phyloP scores from a whole-genome alignment of 768 basidiomycete genomes.

The Suillus discolor region DNA sequence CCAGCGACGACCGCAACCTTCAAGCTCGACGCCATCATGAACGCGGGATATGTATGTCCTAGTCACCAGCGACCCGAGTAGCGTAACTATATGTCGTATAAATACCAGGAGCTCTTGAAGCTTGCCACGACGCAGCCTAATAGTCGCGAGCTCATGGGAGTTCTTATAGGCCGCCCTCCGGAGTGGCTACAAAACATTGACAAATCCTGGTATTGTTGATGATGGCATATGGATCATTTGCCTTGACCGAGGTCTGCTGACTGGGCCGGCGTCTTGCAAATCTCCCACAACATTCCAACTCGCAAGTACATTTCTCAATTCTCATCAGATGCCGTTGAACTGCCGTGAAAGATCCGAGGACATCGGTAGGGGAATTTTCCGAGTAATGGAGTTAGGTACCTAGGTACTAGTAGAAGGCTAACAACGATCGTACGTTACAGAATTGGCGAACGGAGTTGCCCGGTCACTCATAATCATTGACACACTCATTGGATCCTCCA shows the following conservation, averaged over 20 bases:
- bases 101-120: neutral
- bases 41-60: neutral
- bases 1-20: slow-evolving; percentile 18
- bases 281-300: too few relatives aligned
- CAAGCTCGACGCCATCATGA: slow-evolving; percentile 32
- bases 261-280: neutral
- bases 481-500: neutral
- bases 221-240: neutral
- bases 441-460: too few relatives aligned
- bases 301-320: too few relatives aligned
- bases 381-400: neutral
- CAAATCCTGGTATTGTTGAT: neutral
- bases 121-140: neutral
- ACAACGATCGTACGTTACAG: too few relatives aligned
- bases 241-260: neutral
- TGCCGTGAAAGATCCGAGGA: neutral
- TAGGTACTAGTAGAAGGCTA: too few relatives aligned
- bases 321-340: neutral
- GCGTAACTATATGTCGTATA: neutral
- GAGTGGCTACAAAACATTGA: neutral
- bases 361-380: neutral
- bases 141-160: neutral
- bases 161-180: slow-evolving; percentile 1
- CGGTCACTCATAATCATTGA: neutral
- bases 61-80: neutral